Percentiles rank a stretch among this genome's conserved stretches.
Conservation (phyloP, 2,329 filamentous ascomycete species). For the Nigrograna mackinnonii region DNA sequence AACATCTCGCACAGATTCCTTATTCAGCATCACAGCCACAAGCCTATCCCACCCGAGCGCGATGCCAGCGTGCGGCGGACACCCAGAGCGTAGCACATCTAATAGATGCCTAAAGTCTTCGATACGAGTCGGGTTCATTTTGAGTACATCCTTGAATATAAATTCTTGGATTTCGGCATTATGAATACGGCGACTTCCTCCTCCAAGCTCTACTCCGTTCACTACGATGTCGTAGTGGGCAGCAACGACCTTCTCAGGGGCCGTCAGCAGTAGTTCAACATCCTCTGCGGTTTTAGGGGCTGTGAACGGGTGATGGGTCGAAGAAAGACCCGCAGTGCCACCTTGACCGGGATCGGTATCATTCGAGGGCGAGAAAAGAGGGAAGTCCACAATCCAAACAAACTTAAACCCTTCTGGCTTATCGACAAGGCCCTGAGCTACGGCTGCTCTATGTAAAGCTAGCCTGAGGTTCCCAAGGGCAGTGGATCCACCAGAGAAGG, state of each 20-base stretch:
- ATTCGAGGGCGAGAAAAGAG: slow-evolving; percentile 79
- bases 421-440: slow-evolving; percentile 63
- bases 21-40: slow-evolving; percentile 76
- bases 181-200: slow-evolving; percentile 92
- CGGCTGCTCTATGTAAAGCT: slow-evolving; percentile 69
- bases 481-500: slow-evolving; percentile 74
- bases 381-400: slow-evolving; percentile 88
- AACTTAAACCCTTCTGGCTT: slow-evolving; percentile 63
- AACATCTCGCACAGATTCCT: slow-evolving; percentile 82
- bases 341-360: slow-evolving; percentile 76
- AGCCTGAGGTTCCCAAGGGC: slow-evolving; percentile 72
- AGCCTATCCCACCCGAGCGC: slow-evolving; percentile 91
- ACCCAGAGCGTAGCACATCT: slow-evolving; percentile 79
- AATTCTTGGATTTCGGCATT: slow-evolving; percentile 80
- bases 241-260: slow-evolving; percentile 73
- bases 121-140: slow-evolving; percentile 74
- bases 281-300: slow-evolving; percentile 75
- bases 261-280: slow-evolving; percentile 71
- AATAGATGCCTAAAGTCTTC: slow-evolving; percentile 84
- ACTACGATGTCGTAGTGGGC: slow-evolving; percentile 96
- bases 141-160: slow-evolving; percentile 80
- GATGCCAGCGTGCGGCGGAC: slow-evolving; percentile 92
- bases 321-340: slow-evolving; percentile 75
- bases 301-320: slow-evolving; percentile 96
- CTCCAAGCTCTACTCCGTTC: slow-evolving; percentile 92